Percentiles rank a stretch among this genome's conserved stretches.
Evolutionary conservation across 805 yeast genomes (phyloP).

Genomic region (Saccharomycopsis fermentans): DNA sequence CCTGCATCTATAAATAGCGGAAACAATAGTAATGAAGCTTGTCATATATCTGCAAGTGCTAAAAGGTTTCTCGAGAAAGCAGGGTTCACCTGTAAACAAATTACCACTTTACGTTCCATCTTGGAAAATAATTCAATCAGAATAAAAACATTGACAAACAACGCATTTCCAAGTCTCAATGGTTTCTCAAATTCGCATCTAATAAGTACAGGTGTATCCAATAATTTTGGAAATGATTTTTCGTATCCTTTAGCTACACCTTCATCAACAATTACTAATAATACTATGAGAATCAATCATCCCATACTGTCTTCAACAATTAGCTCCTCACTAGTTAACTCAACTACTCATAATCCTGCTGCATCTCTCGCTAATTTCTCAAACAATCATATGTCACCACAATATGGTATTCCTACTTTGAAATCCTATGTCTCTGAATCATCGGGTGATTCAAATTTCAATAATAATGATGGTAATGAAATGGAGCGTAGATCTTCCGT

Average conservation of each 20-base stretch:
- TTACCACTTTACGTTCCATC: conserved; percentile 50
- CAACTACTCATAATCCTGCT: not conserved
- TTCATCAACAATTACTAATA: not conserved
- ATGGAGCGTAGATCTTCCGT: not conserved
- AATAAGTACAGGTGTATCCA: not conserved
- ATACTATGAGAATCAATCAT: not conserved
- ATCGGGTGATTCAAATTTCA: not conserved
- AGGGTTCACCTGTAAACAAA: conserved; percentile 60
- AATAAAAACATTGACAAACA: not conserved
- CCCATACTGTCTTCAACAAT: not conserved
- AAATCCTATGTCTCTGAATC: not conserved
- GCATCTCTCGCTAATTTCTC: not conserved
- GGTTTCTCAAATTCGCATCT: not conserved
- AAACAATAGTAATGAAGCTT: conserved; percentile 15
- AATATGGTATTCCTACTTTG: not conserved
- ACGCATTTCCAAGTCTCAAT: not conserved
- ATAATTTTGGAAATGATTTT: not conserved
- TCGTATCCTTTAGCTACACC: not conserved
- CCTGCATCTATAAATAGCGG: conserved; percentile 1
- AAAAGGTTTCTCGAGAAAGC: conserved; percentile 50
- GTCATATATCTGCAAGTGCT: conserved; percentile 56
- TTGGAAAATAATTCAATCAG: conserved; percentile 41
- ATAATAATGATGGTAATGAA: not conserved
- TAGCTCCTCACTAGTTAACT: not conserved
- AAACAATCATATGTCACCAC: not conserved